phyloP scores from a whole-genome alignment of 352 stramenopile genomes.

The Pythium chondricola region DNA sequence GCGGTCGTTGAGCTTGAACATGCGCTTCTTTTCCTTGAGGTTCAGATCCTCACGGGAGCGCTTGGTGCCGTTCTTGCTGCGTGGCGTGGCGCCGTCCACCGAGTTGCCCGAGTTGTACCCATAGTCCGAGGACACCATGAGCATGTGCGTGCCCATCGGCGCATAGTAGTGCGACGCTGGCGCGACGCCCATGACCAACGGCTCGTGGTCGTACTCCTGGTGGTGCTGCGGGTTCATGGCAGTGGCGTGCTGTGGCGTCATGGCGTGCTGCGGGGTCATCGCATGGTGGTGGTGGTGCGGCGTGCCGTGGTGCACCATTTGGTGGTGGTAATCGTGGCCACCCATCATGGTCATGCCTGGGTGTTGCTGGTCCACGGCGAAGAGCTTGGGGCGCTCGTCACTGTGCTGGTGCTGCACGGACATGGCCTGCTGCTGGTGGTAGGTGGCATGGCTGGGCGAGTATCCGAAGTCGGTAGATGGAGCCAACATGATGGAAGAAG shows the following conservation, averaged over 20 bases:
- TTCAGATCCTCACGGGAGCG: slow-evolving; percentile 70
- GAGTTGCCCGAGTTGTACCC: slow-evolving; percentile 27
- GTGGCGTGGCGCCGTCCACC: slow-evolving; percentile 27
- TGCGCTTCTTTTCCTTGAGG: slow-evolving; percentile 77
- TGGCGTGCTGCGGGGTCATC: slow-evolving; percentile 39
- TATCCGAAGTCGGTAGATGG: slow-evolving; percentile 44
- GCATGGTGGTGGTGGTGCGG: slow-evolving; percentile 22
- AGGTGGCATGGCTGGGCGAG: slow-evolving; percentile 26
- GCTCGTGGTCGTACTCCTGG: slow-evolving; percentile 46
- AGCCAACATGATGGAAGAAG: slow-evolving; percentile 34
- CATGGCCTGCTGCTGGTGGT: slow-evolving; percentile 23
- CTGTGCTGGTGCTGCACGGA: slow-evolving; percentile 31
- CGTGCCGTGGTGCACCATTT: slow-evolving; percentile 31
- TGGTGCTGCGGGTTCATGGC: slow-evolving; percentile 30
- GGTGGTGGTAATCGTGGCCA: slow-evolving; percentile 23
- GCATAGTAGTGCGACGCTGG: too few species aligned
- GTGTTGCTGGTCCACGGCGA: slow-evolving; percentile 33
- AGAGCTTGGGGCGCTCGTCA: slow-evolving; percentile 49
- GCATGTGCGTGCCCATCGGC: too few species aligned
- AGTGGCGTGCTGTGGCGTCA: slow-evolving; percentile 20
- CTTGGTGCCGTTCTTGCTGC: too few species aligned
- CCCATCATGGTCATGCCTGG: slow-evolving; percentile 25
- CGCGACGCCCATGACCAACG: too few species aligned
- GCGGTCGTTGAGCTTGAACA: slow-evolving; percentile 80
- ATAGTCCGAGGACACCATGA: too few species aligned